Evolutionary conservation across 371 early-diverging fungal genomes (phyloP), one percentile per base, ranked within the genome.

Genomic region (Syncephalastrum contaminatum): DNA sequence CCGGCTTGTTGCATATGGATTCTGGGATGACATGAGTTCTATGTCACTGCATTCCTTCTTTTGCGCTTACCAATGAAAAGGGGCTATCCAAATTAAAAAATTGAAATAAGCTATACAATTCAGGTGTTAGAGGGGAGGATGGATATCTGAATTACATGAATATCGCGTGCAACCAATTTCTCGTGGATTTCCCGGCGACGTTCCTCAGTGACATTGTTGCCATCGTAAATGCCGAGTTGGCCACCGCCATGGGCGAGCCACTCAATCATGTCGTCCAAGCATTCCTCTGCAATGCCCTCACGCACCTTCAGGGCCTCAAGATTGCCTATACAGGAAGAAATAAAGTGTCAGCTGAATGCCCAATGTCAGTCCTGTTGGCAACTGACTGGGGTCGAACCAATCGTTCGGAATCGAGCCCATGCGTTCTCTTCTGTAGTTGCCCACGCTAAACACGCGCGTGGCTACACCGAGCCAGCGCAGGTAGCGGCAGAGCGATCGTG

Each of bases 361-460:
- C 8, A 6, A 5, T 30, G 36, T 10, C 36, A 8, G 36, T 44
- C 15, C 10, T 18, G 20, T 43, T n/a, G 18, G 7, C 12, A 59
- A 57, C 63, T 66, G 83, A 84, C 89, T 75, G 42, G 93, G 91
- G 64, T 94, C 91, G 72, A 96, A 97, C 81, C 91, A 94, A 60
- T 88, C 88, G 48, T 83, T 80, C 6, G 89, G 79, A 47, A 77
- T 62, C 40, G 78, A 80, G n/a, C 96, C 94, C 51, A 89, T 77
- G 36, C 89, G 82, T 56, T 90, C 82, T 40, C 98, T 84, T 27
- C 99, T 86, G 67, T 98, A 98, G 64, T 95, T 91, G 51, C 98
- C 99, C 22, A 99, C 98, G 63, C 97, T 99, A 75, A 98, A 99
- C 27, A 97, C 94, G 64, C 87, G 86, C 47, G 94, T 88, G 14